These are phyloP conservation scores for Lasiodiplodia citricola DNA, from an alignment of 2,329 filamentous ascomycete genomes.

Conservation along the genomic window DNA sequence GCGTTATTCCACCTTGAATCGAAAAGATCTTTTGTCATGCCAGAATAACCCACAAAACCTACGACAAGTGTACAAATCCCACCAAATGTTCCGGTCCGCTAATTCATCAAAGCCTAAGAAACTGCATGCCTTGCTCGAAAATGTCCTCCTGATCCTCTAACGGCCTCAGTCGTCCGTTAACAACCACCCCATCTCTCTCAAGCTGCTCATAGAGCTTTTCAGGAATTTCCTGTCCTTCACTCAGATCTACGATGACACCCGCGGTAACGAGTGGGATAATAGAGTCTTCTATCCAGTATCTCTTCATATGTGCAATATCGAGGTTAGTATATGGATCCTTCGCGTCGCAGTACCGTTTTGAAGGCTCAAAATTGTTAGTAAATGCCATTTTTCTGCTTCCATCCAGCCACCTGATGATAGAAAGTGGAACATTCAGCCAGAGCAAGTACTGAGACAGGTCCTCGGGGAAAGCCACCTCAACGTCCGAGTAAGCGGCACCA, in stretches of 20 bases:
- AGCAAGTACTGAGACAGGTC: background rate
- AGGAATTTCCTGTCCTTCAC: background rate
- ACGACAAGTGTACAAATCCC: too few relatives aligned
- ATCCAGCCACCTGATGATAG: background rate
- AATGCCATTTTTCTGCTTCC: background rate
- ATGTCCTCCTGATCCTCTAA: background rate
- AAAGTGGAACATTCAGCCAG: background rate
- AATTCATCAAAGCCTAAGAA: too few relatives aligned
- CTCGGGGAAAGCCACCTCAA: background rate
- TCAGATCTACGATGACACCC: background rate
- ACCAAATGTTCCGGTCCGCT: too few relatives aligned
- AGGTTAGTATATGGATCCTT: too few relatives aligned
- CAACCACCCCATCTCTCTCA: background rate
- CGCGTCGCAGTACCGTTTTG: too few relatives aligned
- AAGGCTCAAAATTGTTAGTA: too few relatives aligned
- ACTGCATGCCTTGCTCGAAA: background rate
- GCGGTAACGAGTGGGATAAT: background rate
- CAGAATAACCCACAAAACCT: too few relatives aligned
- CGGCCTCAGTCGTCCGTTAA: background rate
- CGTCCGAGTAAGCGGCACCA: background rate
- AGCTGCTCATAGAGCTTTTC: background rate
- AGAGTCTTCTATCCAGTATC: background rate
- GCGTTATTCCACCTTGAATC: too few relatives aligned
- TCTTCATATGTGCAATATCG: background rate
- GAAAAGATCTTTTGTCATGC: too few relatives aligned